Evolutionary conservation across 1,284 basidiomycete species (phyloP).

Genomic region (Tilletiopsis washingtonensis): DNA sequence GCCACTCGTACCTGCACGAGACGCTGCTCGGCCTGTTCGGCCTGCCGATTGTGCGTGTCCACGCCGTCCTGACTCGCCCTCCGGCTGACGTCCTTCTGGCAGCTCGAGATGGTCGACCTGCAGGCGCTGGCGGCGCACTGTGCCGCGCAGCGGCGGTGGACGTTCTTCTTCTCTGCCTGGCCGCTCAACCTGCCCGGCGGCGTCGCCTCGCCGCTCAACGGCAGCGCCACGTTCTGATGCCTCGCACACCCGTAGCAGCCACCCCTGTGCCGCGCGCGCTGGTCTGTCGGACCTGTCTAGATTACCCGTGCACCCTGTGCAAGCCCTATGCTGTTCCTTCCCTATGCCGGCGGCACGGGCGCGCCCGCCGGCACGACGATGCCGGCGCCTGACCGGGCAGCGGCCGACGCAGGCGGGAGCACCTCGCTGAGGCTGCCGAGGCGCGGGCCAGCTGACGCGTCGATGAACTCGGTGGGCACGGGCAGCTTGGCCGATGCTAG

Average conservation of each 20-base stretch:
- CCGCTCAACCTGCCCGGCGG: conserved; percentile 49
- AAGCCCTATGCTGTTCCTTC: too few species aligned
- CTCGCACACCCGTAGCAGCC: too few species aligned
- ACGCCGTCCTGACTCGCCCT: not conserved
- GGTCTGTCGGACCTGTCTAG: too few species aligned
- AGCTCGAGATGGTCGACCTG: conserved; percentile 50
- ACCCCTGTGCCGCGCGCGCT: too few species aligned
- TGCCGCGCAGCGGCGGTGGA: conserved; percentile 39
- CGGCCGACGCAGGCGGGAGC: too few species aligned
- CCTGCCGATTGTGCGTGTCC: not conserved
- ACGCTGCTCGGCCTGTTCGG: conserved; percentile 18
- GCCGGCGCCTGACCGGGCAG: too few species aligned
- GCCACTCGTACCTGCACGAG: conserved; percentile 23
- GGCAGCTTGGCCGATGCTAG: conserved; percentile 86
- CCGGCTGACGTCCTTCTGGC: not conserved
- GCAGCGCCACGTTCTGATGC: conserved; percentile 31
- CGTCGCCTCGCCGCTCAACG: conserved; percentile 50
- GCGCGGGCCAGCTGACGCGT: conserved; percentile 62
- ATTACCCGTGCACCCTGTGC: too few species aligned
- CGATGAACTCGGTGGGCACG: conserved; percentile 80
- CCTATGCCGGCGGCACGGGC: too few species aligned
- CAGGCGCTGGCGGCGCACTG: conserved; percentile 46
- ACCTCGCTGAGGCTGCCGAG: conserved; percentile 64
- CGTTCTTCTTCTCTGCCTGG: conserved; percentile 49
- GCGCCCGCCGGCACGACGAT: too few species aligned